phyloP scores from a whole-genome alignment of 2,329 filamentous ascomycete species.

The Byssoonygena ceratinophila region DNA sequence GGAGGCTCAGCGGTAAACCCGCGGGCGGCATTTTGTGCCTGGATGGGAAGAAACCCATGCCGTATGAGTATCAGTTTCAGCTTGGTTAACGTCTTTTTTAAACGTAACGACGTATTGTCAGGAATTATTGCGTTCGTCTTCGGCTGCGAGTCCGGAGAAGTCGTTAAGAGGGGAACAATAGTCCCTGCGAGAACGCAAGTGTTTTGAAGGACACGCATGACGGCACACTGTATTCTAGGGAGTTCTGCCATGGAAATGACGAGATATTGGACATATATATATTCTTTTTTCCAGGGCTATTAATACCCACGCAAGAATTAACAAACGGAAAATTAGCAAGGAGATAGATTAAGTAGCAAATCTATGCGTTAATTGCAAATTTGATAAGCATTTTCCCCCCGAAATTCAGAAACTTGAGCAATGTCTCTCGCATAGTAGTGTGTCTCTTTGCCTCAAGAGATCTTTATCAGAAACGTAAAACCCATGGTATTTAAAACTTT shows the following conservation, averaged over 20 bases:
- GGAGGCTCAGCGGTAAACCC: constrained; percentile 41
- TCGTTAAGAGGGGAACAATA: constrained; percentile 2
- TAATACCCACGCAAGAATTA: neutral
- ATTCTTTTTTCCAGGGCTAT: neutral
- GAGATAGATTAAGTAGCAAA: neutral
- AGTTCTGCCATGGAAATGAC: neutral
- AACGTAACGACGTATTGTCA: constrained; percentile 98
- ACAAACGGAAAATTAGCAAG: neutral
- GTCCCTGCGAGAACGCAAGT: constrained; percentile 5
- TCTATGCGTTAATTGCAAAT: neutral
- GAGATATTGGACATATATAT: neutral
- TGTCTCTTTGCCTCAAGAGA: neutral
- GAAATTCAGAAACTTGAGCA: neutral
- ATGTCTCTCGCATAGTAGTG: neutral
- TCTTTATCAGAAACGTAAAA: neutral
- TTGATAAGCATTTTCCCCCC: neutral
- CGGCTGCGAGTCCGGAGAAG: neutral
- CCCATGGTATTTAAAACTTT: neutral
- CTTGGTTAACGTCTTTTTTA: constrained; percentile 83
- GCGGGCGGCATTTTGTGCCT: constrained; percentile 35
- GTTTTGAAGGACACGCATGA: constrained; percentile 4
- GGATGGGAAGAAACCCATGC: constrained; percentile 82
- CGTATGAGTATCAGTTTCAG: constrained; percentile 65
- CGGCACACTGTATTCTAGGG: neutral
- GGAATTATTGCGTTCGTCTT: constrained; percentile 42